Base-by-base conservation (phyloP, 805 yeast species). In the Hanseniaspora singularis region DNA sequence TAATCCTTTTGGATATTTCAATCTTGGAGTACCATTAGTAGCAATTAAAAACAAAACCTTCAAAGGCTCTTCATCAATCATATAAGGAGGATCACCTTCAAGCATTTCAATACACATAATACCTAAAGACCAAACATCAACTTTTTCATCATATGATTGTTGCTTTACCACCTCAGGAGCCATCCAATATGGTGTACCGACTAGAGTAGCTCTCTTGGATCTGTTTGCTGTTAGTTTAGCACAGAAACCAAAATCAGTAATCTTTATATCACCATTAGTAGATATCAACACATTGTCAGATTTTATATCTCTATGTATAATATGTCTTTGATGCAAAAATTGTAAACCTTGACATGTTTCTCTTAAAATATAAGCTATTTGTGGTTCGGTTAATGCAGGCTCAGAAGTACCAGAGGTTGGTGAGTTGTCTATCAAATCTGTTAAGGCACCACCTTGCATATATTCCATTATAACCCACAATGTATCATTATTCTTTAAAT, bases 101-200 rank as follows among this genome's bases (percentile, higher is more conserved):
- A 92, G 79, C 97, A 92, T 88, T 67, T 92, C 99, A 57, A 92
- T 92, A 8, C 88, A 79, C 97, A 92, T 92, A 54, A 92, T 94
- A 54, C 99, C 98, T 53, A 94, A 67, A 9, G 96, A 86, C 99
- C 99, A 92, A 44, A 94, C 84, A 63, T 92, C 99, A 28, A 92
- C 96, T 60, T 94, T 88, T 48, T 94, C 94, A 49, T 94, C 98
- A 58, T 92, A 92, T 57, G 88, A 96, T 61, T 87, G 86, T 53
- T 94, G 81, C 48, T 87, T 80, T 22, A 92, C 96, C 44, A 92
- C 97, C 64, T 92, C 99, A 1, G 99, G 99, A 0, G 99, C 99
- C 99, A 92, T 92, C 99, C 99, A 92, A 61, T 92, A 92, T 12
- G 99, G 98, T 0, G 99, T 92, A 30, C 99, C 99, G 16, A 92